Base-by-base conservation (phyloP, 2,329 filamentous ascomycete genomes). In the Dothiorella sarmentorum region DNA sequence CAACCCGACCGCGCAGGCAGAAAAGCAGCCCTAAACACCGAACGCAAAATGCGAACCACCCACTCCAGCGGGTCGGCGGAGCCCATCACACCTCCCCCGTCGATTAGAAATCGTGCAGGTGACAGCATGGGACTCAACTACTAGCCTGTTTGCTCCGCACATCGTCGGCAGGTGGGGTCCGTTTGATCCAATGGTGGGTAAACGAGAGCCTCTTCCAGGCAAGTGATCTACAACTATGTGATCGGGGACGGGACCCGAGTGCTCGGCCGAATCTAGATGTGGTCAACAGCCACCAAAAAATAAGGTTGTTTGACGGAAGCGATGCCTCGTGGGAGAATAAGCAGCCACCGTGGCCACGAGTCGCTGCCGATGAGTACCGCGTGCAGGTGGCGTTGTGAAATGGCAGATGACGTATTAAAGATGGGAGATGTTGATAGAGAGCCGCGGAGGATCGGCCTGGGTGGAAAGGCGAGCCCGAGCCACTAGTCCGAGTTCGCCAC, bases 181-280 rank as follows among this genome's bases (percentile, higher is more conserved):
- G 35, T 3, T 7, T 3, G n/a, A 10, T n/a, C 2, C 13, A 4
- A 3, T 27, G 15, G 24, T 38, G 22, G 49, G 24, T 20, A 26
- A n/a, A 29, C 7, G 22, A 52, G 35, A 17, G 3, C 7, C 15
- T n/a, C 7, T n/a, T 7, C 35, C 2, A 6, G 22, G 49, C 33
- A 53, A 29, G 49, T 29, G 49, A 53, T 53, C 33, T 29, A 18
- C 49, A 17, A 29, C 18, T 40, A 29, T 22, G 49, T n/a, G 49
- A 40, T 53, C 35, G 10, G n/a, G n/a, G n/a, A n/a, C n/a, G n/a
- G n/a, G n/a, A n/a, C n/a, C n/a, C 7, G 29, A 9, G 24, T 17
- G 37, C 35, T 53, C 49, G 49, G 49, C 49, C 49, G 49, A 53
- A 53, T 18, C 1, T 40, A 17, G 49, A n/a, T 29, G 33, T 40